A percentile compares a stretch with the other conserved stretches of the same genome.
These are phyloP conservation scores for Trichoderma arundinaceum DNA, from an alignment of 2,329 filamentous ascomycete genomes.

Conservation along the genomic window DNA sequence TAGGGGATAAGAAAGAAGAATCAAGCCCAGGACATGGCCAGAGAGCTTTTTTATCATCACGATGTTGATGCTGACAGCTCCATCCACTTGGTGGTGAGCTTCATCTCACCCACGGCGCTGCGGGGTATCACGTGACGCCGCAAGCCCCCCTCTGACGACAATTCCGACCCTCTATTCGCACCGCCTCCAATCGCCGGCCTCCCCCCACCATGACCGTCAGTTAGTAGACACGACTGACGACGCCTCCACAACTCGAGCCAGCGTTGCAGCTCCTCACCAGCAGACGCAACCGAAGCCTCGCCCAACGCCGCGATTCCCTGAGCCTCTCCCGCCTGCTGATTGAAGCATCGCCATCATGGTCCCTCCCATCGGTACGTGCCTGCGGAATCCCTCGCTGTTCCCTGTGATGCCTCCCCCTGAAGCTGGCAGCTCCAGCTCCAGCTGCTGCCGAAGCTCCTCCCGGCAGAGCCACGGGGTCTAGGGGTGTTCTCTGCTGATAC, in stretches of 20 bases:
- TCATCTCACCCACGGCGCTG: conserved; percentile 29
- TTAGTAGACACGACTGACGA: conserved; percentile 24
- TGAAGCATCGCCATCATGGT: conserved; percentile 51
- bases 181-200: conserved; percentile 16
- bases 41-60: too few relatives aligned
- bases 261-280: conserved; percentile 14
- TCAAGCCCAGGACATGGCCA: too few relatives aligned
- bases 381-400: conserved; percentile 28
- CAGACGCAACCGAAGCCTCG: not conserved
- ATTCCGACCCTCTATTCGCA: conserved; percentile 12
- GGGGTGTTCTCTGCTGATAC: not conserved
- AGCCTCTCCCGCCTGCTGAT: conserved; percentile 10
- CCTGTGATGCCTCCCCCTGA: conserved; percentile 8
- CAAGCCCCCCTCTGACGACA: conserved; percentile 47
- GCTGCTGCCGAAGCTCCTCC: conserved; percentile 29
- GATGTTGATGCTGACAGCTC: not conserved
- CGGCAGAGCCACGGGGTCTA: not conserved
- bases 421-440: not conserved
- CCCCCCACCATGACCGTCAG: conserved; percentile 42
- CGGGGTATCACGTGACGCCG: conserved; percentile 49
- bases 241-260: conserved; percentile 31
- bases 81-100: too few relatives aligned
- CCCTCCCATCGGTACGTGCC: conserved; percentile 60
- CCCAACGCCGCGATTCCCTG: not conserved
- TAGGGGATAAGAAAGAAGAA: too few relatives aligned